Base-by-base conservation (phyloP, 306 rosid genomes). In the Vicia villosa region DNA sequence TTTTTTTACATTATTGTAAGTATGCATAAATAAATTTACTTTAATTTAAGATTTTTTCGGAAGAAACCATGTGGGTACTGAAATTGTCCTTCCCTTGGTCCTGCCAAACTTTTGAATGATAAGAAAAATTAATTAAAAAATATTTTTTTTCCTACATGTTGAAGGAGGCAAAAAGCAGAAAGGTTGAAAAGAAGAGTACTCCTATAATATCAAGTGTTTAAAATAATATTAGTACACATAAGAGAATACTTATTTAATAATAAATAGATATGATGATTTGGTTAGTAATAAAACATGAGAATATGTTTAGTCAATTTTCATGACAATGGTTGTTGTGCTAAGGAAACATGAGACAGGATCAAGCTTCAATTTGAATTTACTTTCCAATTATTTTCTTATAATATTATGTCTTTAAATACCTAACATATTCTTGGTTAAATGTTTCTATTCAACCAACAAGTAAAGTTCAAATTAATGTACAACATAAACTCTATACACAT, bases 331-430 rank as follows among this genome's bases (percentile, higher is more conserved):
- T 88, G 76, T 80, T 5, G 21, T 87, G 94, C 75, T 74, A 71
- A 76, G 89, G 87, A 79, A 84, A 87, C 91, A 82, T 72, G 36
- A 75, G 94, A 82, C 89, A 83, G 52, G 62, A 77, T 57, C 64
- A 66, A 74, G 47, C 58, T 75, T 41, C 82, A 66, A 61, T 13
- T 64, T 75, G 32, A 24, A 41, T 78, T 79, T 42, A 71, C 51
- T 43, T 65, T 38, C 61, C 70, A 68, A 67, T 46, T 77, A 34
- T 74, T 76, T 43, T 61, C 47, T 43, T 49, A 40, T 47, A 42
- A 42, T 45, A 52, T 61, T 40, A 16, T 81, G 77, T 79, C 84
- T 80, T 79, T 74, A 83, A 81, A 74, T 74, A 81, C 82, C 79
- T 54, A 83, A 82, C 42, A 41, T 45, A 16, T 56, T 19, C 22